Conservation (phyloP, 2,329 filamentous ascomycete genomes). For the Claviceps pusilla region DNA sequence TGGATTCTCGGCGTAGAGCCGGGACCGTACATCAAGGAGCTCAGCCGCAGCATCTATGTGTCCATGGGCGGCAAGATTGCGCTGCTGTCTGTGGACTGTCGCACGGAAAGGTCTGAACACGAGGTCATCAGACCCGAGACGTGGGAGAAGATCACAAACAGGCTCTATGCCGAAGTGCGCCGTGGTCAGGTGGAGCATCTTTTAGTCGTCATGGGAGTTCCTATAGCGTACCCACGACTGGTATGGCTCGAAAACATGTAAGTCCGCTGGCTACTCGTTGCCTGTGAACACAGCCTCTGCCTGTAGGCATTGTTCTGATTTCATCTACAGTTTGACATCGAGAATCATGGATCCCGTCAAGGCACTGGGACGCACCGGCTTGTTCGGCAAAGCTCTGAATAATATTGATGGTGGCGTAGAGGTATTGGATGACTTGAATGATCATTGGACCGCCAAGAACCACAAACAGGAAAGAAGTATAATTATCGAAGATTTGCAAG, state of each 20-base stretch:
- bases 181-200: constrained; percentile 80
- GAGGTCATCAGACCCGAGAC: constrained; percentile 68
- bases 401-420: constrained; percentile 85
- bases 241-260: constrained; percentile 59
- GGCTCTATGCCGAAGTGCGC: constrained; percentile 66
- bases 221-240: constrained; percentile 61
- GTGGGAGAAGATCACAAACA: constrained; percentile 75
- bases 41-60: constrained; percentile 75
- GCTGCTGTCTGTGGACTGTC: constrained; percentile 76
- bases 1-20: constrained; percentile 70
- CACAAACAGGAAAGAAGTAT: constrained; percentile 83
- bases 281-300: not conserved
- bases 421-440: constrained; percentile 80
- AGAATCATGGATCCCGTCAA: constrained; percentile 79
- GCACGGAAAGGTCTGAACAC: constrained; percentile 75
- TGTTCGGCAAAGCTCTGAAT: constrained; percentile 70
- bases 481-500: constrained; percentile 80
- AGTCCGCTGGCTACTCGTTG: constrained; percentile 17
- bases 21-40: constrained; percentile 81
- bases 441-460: constrained; percentile 93
- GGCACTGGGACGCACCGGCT: constrained; percentile 64
- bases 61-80: constrained; percentile 63
- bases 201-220: constrained; percentile 72
- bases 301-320: not conserved
- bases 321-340: constrained; percentile 55